phyloP scores from a whole-genome alignment of 192 early-diverging fungal genomes.

The Entomortierella lignicola region DNA sequence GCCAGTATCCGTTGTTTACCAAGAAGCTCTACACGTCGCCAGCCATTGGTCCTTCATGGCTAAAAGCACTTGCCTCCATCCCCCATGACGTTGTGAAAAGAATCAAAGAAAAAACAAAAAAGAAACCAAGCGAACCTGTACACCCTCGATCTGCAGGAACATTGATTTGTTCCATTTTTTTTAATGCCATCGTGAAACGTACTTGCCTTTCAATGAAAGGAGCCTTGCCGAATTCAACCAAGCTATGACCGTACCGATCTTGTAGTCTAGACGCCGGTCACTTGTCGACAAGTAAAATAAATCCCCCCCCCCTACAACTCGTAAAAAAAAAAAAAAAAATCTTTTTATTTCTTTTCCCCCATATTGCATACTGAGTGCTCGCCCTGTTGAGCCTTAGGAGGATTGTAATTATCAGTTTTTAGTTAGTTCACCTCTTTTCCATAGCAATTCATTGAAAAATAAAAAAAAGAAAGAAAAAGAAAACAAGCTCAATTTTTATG shows the following conservation, averaged over 20 bases:
- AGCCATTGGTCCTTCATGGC: slow-evolving; percentile 44
- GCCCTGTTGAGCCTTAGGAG: too few relatives aligned
- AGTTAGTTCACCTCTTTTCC: too few relatives aligned
- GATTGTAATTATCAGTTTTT: too few relatives aligned
- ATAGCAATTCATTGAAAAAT: neutral
- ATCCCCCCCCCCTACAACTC: neutral
- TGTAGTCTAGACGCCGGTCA: slow-evolving; percentile 37
- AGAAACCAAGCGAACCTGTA: slow-evolving; percentile 10
- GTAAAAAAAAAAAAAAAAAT: neutral
- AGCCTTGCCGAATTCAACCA: slow-evolving; percentile 52
- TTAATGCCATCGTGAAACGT: slow-evolving; percentile 49
- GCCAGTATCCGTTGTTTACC: slow-evolving; percentile 49
- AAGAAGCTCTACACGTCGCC: slow-evolving; percentile 35
- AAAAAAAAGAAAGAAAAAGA: slow-evolving; percentile 10
- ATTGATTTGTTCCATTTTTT: slow-evolving; percentile 6
- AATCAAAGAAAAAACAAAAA: slow-evolving; percentile 11
- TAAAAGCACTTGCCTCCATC: neutral
- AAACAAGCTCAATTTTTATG: neutral
- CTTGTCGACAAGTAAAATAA: slow-evolving; percentile 56
- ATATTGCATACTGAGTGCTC: too few relatives aligned
- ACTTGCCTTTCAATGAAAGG: slow-evolving; percentile 45
- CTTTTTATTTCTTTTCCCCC: neutral
- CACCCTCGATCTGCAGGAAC: slow-evolving; percentile 51
- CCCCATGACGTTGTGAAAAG: slow-evolving; percentile 5
- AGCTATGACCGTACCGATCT: slow-evolving; percentile 51